These are phyloP conservation scores for Samsoniella hepiali DNA, from an alignment of 2,329 filamentous ascomycete genomes.

Conservation along the genomic window DNA sequence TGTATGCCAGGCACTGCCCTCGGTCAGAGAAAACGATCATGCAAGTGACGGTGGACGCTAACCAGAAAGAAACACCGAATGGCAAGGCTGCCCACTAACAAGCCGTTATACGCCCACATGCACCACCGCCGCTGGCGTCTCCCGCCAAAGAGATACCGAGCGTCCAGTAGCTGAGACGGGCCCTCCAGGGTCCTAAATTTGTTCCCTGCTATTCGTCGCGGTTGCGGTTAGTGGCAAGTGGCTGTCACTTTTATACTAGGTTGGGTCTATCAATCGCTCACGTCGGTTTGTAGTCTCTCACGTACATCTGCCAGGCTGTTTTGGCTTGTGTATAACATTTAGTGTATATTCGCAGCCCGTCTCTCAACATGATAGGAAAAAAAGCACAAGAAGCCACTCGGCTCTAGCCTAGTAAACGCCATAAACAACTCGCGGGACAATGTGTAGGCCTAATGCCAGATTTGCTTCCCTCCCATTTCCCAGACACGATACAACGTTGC, in stretches of 20 bases:
- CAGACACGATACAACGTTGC: slow-evolving; percentile 14
- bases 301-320: neutral
- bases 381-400: slow-evolving; percentile 1
- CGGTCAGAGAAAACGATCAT: slow-evolving; percentile 18
- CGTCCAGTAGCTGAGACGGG: slow-evolving; percentile 1
- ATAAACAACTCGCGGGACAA: slow-evolving; percentile 8
- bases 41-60: slow-evolving; percentile 16
- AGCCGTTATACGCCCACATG: slow-evolving; percentile 18
- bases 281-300: neutral
- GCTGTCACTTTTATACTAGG: neutral
- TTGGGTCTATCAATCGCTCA: neutral
- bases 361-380: neutral
- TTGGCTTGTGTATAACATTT: neutral
- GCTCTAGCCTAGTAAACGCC: slow-evolving; percentile 12
- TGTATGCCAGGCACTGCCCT: slow-evolving; percentile 6
- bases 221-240: neutral
- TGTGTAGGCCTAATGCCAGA: slow-evolving; percentile 3
- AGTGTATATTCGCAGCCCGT: slow-evolving; percentile 1
- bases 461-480: slow-evolving; percentile 11
- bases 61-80: slow-evolving; percentile 20
- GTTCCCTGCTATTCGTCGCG: neutral
- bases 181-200: neutral
- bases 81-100: slow-evolving; percentile 15
- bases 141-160: slow-evolving; percentile 9
- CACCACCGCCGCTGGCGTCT: neutral